Conservation (phyloP, 257 asterid genomes). For the Perilla frutescens region DNA sequence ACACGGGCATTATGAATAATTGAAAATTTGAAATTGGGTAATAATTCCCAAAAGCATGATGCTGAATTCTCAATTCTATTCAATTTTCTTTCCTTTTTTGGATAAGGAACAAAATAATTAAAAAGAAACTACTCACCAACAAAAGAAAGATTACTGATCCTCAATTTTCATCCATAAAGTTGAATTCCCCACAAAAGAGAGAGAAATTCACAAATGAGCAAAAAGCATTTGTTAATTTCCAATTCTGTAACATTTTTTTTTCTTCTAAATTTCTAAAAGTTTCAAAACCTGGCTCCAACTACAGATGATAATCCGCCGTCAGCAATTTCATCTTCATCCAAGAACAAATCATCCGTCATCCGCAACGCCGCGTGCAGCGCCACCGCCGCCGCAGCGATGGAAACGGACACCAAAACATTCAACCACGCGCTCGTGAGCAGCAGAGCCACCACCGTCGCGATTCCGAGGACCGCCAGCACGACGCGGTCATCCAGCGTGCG, state of each 20-base stretch:
- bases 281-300: conserved; percentile 50
- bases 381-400: conserved; percentile 49
- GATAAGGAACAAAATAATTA: no score
- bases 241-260: no score
- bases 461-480: conserved; percentile 49
- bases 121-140: neutral
- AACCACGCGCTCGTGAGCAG: conserved; percentile 65
- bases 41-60: no score
- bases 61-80: no score
- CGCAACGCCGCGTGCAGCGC: conserved; percentile 62
- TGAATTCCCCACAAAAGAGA: conserved; percentile 8
- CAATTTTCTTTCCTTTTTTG: no score
- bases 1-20: no score
- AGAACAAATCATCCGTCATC: conserved; percentile 67
- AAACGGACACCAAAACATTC: conserved; percentile 61
- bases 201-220: neutral
- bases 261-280: neutral
- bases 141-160: neutral
- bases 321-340: conserved; percentile 66
- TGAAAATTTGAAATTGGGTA: no score
- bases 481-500: conserved; percentile 71
- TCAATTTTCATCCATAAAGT: neutral
- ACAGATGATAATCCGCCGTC: conserved; percentile 66
- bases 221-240: conserved; percentile 6
- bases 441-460: conserved; percentile 56